These are phyloP conservation scores for Emericellopsis cladophorae DNA, from an alignment of 2,329 filamentous ascomycete genomes.

Conservation along the genomic window DNA sequence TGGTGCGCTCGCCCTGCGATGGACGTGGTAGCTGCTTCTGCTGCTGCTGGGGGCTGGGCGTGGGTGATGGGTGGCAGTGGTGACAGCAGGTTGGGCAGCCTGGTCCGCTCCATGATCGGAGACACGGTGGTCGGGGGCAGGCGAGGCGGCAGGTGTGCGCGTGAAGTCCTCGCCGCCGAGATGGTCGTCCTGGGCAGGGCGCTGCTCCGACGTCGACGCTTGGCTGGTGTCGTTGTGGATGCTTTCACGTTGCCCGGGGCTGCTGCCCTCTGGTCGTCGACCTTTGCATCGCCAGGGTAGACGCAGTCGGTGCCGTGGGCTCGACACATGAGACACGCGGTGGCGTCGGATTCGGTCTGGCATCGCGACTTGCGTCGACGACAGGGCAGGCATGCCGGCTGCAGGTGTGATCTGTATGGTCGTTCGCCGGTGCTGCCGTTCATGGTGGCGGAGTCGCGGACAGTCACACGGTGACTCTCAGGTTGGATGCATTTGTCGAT, in stretches of 20 bases:
- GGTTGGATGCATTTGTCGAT: no score
- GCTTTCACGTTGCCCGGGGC: not conserved
- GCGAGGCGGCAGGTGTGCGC: not conserved
- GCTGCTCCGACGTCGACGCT: conserved; percentile 1
- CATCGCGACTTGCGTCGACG: conserved; percentile 49
- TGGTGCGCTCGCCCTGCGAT: not conserved
- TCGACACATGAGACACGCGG: conserved; percentile 43
- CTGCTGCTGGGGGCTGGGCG: not conserved
- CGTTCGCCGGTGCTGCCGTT: conserved; percentile 9
- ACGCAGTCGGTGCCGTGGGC: conserved; percentile 44
- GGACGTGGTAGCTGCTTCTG: not conserved
- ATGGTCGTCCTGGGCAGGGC: not conserved
- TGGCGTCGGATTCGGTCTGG: conserved; percentile 38
- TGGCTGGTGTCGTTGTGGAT: conserved; percentile 5
- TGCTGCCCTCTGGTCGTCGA: conserved; percentile 6
- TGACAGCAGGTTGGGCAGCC: not conserved
- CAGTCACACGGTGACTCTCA: no score
- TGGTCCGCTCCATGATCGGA: not conserved
- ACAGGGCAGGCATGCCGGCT: conserved; percentile 47
- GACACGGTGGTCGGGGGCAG: not conserved
- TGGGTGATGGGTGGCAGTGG: not conserved
- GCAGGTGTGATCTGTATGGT: conserved; percentile 49
- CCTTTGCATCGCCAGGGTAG: conserved; percentile 25
- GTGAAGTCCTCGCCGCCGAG: not conserved
- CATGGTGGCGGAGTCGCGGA: no score